These are phyloP conservation scores for Neolentinus lepideus DNA, from an alignment of 1,284 basidiomycete genomes.

Conservation along the genomic window DNA sequence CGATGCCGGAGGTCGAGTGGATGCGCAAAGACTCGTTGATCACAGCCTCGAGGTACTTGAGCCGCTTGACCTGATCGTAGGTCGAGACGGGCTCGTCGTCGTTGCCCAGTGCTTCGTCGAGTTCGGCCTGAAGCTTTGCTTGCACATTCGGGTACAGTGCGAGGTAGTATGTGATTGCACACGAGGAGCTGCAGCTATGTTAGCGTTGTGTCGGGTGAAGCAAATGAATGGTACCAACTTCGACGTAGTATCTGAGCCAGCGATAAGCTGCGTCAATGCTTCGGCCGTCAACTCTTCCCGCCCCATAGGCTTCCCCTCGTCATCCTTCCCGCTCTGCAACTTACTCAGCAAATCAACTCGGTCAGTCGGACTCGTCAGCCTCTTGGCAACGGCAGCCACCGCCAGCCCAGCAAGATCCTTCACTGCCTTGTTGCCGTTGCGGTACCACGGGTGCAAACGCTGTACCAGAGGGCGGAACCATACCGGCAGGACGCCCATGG, in stretches of 20 bases:
- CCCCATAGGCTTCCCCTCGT: conserved; percentile 73
- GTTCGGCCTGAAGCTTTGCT: conserved; percentile 69
- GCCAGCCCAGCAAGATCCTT: conserved; percentile 76
- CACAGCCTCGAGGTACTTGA: conserved; percentile 75
- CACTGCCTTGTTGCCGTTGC: conserved; percentile 62
- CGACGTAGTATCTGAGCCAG: conserved; percentile 79
- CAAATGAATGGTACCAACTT: conserved; percentile 45
- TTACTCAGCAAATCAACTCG: conserved; percentile 78
- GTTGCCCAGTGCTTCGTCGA: conserved; percentile 66
- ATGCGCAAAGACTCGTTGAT: conserved; percentile 79
- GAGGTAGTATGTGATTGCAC: conserved; percentile 82
- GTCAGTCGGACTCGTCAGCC: conserved; percentile 57
- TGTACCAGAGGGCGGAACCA: conserved; percentile 64
- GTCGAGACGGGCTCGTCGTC: conserved; percentile 49
- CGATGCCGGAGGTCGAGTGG: conserved; percentile 77
- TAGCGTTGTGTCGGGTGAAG: conserved; percentile 1
- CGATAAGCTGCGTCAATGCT: conserved; percentile 81
- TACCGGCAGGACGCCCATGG: conserved; percentile 75
- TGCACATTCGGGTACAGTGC: conserved; percentile 61
- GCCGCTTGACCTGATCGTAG: conserved; percentile 57
- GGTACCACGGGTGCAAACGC: conserved; percentile 68
- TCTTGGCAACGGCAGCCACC: conserved; percentile 73
- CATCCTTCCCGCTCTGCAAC: conserved; percentile 72
- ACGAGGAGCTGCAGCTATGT: conserved; percentile 53
- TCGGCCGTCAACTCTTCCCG: conserved; percentile 82